Evolutionary conservation across 2,329 filamentous ascomycete species (phyloP), one percentile per base, ranked within the genome.

Genomic region (Calonectria montana): DNA sequence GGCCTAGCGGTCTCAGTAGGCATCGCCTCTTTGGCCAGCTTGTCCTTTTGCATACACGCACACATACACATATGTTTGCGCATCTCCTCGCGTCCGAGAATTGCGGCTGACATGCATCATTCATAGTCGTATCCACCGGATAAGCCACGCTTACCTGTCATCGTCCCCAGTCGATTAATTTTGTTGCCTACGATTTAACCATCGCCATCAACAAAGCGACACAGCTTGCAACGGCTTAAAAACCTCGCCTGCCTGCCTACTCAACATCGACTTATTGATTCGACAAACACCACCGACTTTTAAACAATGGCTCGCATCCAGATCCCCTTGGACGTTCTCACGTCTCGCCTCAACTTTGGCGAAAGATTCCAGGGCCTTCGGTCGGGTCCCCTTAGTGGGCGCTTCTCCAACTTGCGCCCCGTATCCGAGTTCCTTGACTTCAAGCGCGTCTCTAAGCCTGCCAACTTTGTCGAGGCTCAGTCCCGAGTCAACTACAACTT

Each of bases 401-500:
- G 97, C 76, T 98, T 98, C 85, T 92, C 96, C 84, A 98, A 98
- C 86, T 90, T 99, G 81, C 94, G 93, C 73, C 96, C 97, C 73
- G 85, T 98, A 78, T 92, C 93, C 83, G 97, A 99, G 86, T 99
- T 99, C 86, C 90, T 98, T 84, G 96, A 98, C 85, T 85, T 98
- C 86, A 98, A 98, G 91, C 95, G 96, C 78, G 81, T 99, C 69
- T 97, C 95, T 77, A 99, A 98, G 88, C 97, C 97, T 31, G 91
- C 91, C 82, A 97, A 97, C 87, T 98, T 98, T 80, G 88, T 87
- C 76, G 96, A 98, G 84, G 91, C 95, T 75, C 96, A 98, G 86
- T 95, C 93, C 79, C 92, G 96, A 76, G 92, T 98, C 87, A 97
- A 97, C 89, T 98, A 98, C 92, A 99, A 99, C 86, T 87, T 99